Base-by-base conservation (phyloP, 169 alveolate genomes). In the Eimeria nieschulzi region DNA sequence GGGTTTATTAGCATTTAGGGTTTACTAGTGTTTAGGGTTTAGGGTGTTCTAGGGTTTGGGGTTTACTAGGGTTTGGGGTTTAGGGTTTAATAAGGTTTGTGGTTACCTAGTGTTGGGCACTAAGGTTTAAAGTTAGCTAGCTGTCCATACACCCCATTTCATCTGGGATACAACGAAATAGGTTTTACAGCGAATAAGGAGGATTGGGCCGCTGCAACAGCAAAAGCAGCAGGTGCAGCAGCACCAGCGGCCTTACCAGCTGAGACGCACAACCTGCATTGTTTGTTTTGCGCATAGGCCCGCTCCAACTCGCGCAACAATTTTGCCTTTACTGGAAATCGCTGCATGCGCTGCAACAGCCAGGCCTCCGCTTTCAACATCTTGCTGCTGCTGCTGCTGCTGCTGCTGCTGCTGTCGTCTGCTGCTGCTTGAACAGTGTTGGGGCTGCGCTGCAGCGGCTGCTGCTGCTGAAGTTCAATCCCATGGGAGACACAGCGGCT, bases 261-360 rank as follows among this genome's bases (percentile, higher is more conserved):
- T n/a, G 12, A 12, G 75, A 66, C n/a, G 75, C 75, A 66, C 15
- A 66, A 26, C 26, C 75, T 66, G 75, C 75, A 66, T 0, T 66
- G 13, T n/a, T n/a, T 66, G 75, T 66, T 66, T 15, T 66, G 13
- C 39, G 53, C 15, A 2, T 17, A 66, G 33, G 23, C 75, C 26
- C 26, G 12, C 26, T 66, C 80, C 15, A 71, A 55, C 10, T 51
- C 23, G 15, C 26, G 56, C 7, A 71, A 25, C 80, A 71, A 25
- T 33, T 71, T 71, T 9, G 21, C 26, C 12, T n/a, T 71, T 55
- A 71, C 80, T 51, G 15, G 80, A 55, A 71, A 71, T 15, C 80
- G 80, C 56, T 5, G 80, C 80, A 71, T 71, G 80, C 55, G 80
- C 56, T 7, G 80, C 80, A 71, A 55, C 80, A 71, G 80, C 80